Base-by-base conservation (phyloP, 176 grass and related monocot genomes). In the Saccharum officinarum region DNA sequence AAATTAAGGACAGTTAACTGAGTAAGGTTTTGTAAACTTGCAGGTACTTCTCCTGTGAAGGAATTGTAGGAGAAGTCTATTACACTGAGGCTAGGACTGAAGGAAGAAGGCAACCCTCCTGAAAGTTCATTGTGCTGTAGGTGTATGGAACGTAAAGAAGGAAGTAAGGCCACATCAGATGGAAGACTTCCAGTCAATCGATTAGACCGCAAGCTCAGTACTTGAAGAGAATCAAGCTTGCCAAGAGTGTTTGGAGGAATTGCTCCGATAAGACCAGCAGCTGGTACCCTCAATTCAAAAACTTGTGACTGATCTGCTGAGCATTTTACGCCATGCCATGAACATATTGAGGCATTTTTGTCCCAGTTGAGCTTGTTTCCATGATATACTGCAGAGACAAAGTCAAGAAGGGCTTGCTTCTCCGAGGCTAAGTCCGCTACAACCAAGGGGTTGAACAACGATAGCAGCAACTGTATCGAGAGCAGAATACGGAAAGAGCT, bases 31-130 rank as follows among this genome's bases (percentile, higher is more conserved):
- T 82, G 74, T 78, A 97, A 46, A 74, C 61, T 78, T 40, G 70
- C 34, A 83, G 81, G 85, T 63, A 97, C 88, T 66, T 86, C 41
- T 69, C 93, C 91, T 39, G 81, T 92, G 31, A 98, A 90, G 39
- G 90, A 95, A 87, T 98, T 98, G 75, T 89, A 92, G 71, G 97
- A 98, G 31, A 98, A 82, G 63, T 98, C 97, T 61, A 98, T 70
- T 34, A 75, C 26, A 22, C 54, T 85, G 23, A 98, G 87, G 72
- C 77, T 84, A 79, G 84, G 81, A 78, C 69, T 84, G 69, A 94
- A 41, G 64, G 77, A 86, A 79, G 69, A 82, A 80, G 91, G 91
- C 46, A 98, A 64, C 77, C 46, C 40, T 69, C 97, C 97, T 33
- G 93, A 92, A 79, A 99, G 76, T 77, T 92, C 88, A 83, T 99